phyloP scores from a whole-genome alignment of 2,329 filamentous ascomycete species.

The Aspergillus caelatus region DNA sequence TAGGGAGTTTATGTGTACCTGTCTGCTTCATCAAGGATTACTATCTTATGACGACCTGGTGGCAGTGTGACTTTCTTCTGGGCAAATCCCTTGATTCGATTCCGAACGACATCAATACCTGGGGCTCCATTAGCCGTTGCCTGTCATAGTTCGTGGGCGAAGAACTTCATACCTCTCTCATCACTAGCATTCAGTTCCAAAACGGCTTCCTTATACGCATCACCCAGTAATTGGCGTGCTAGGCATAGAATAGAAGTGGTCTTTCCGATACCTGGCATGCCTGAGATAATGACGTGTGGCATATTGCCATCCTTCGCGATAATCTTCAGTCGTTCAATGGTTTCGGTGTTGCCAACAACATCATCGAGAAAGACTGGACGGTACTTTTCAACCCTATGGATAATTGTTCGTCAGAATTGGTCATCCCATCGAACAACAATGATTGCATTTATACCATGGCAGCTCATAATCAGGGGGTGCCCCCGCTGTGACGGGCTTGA shows the following conservation, averaged over 20 bases:
- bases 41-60: constrained; percentile 86
- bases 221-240: constrained; percentile 85
- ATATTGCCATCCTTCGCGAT: constrained; percentile 99
- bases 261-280: constrained; percentile 98
- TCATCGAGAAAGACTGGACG: constrained; percentile 92
- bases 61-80: constrained; percentile 98
- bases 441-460: constrained; percentile 45
- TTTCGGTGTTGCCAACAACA: constrained; percentile 96
- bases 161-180: constrained; percentile 67
- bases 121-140: not conserved
- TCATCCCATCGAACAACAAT: not conserved
- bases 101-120: constrained; percentile 96
- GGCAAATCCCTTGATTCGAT: constrained; percentile 96
- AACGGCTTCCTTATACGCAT: constrained; percentile 96
- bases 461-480: constrained; percentile 51
- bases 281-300: constrained; percentile 99
- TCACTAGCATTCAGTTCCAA: constrained; percentile 95
- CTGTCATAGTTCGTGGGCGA: not conserved
- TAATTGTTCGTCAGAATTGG: constrained; percentile 18
- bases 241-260: constrained; percentile 94
- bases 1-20: constrained; percentile 50
- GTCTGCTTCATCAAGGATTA: constrained; percentile 97
- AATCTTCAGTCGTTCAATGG: constrained; percentile 94
- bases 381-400: constrained; percentile 92
- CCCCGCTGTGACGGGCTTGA: constrained; percentile 43